Evolutionary conservation across 192 early-diverging fungal genomes (phyloP).

Genomic region (Podila verticillata): DNA sequence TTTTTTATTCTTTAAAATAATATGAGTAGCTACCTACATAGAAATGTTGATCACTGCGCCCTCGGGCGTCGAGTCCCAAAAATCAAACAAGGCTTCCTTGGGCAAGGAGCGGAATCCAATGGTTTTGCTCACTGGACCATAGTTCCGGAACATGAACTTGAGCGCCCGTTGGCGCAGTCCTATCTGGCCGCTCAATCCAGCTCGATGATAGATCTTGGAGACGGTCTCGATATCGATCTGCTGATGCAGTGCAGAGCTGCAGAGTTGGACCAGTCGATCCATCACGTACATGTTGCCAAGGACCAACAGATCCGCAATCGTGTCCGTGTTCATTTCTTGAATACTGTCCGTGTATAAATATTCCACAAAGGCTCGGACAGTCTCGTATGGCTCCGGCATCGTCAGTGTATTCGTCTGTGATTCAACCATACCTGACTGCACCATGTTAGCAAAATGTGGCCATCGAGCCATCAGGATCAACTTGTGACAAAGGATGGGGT

Average conservation of each 20-base stretch:
- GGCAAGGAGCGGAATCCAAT: constrained; percentile 62
- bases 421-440: constrained; percentile 67
- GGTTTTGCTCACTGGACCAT: constrained; percentile 68
- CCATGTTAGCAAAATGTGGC: constrained; percentile 67
- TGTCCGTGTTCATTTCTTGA: constrained; percentile 41
- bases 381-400: constrained; percentile 62
- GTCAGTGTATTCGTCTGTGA: constrained; percentile 53
- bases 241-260: constrained; percentile 54
- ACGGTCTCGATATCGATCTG: constrained; percentile 64
- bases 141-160: constrained; percentile 65
- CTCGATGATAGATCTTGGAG: constrained; percentile 63
- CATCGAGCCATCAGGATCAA: constrained; percentile 70
- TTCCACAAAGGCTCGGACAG: constrained; percentile 61
- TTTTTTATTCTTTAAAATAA: no score
- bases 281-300: constrained; percentile 70
- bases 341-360: constrained; percentile 70
- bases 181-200: constrained; percentile 57
- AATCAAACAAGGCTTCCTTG: constrained; percentile 61
- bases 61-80: constrained; percentile 69
- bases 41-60: constrained; percentile 54
- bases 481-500: constrained; percentile 63
- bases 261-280: constrained; percentile 61
- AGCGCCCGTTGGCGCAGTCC: constrained; percentile 63
- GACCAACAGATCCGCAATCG: constrained; percentile 63
- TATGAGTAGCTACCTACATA: background rate